Evolutionary conservation across 106 monocot species (phyloP).

Genomic region (Apostasia ramifera): DNA sequence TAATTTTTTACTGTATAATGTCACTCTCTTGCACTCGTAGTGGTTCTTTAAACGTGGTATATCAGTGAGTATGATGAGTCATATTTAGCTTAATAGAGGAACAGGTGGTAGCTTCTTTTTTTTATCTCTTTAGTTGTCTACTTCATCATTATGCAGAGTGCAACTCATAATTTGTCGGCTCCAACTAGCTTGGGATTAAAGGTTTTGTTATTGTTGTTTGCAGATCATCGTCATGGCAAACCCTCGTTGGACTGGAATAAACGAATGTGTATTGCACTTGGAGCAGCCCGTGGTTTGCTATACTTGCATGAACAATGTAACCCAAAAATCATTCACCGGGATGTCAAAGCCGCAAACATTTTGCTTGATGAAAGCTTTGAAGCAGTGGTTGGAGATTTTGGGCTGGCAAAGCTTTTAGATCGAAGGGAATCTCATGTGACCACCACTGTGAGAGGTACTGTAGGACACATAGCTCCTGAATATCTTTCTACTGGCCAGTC

Average conservation of each 20-base stretch:
- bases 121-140: no score
- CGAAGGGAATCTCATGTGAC: constrained; percentile 91
- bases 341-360: constrained; percentile 97
- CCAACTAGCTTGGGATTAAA: no score
- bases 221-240: constrained; percentile 48
- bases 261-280: constrained; percentile 73
- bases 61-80: no score
- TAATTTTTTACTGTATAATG: no score
- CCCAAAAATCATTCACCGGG: constrained; percentile 94
- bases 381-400: constrained; percentile 95
- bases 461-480: constrained; percentile 93
- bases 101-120: no score
- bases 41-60: no score
- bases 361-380: constrained; percentile 83
- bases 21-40: no score
- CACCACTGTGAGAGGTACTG: constrained; percentile 87
- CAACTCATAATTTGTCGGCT: no score
- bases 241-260: constrained; percentile 77
- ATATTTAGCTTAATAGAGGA: no score
- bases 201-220: background rate
- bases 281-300: constrained; percentile 81
- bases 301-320: constrained; percentile 97
- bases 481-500: constrained; percentile 93
- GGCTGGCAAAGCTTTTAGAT: constrained; percentile 89
- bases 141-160: no score